Percentiles rank a stretch among this genome's conserved stretches.
Conservation (phyloP, 169 alveolate genomes). For the Nephromyces sp. region DNA sequence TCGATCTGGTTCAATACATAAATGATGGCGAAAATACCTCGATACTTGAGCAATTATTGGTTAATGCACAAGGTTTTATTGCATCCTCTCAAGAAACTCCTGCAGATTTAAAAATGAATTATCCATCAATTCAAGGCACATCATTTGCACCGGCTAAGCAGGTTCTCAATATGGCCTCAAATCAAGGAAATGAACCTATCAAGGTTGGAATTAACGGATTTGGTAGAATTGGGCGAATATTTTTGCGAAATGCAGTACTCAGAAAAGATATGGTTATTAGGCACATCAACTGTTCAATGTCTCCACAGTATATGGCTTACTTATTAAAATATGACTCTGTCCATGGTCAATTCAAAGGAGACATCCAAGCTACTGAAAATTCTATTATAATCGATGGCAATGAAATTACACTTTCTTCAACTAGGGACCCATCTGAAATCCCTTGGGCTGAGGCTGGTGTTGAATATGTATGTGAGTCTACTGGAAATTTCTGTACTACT, state of each 20-base stretch:
- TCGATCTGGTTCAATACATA: too few relatives aligned
- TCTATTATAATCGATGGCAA: constrained; percentile 67
- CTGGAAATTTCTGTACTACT: constrained; percentile 88
- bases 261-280: constrained; percentile 43
- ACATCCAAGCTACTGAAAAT: constrained; percentile 52
- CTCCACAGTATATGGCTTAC: constrained; percentile 79
- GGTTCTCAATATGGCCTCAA: not conserved
- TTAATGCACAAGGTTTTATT: too few relatives aligned
- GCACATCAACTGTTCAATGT: constrained; percentile 80
- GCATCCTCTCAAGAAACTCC: not conserved
- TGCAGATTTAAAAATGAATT: not conserved
- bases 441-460: constrained; percentile 89
- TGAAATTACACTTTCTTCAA: constrained; percentile 56
- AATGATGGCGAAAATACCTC: too few relatives aligned
- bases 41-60: too few relatives aligned
- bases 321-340: constrained; percentile 88
- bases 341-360: constrained; percentile 83
- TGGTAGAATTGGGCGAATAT: constrained; percentile 98
- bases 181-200: not conserved
- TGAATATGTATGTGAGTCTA: constrained; percentile 89
- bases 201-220: constrained; percentile 95
- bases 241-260: constrained; percentile 81
- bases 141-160: not conserved
- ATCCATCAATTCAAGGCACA: not conserved
- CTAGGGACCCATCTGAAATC: constrained; percentile 81